Evolutionary conservation across 352 stramenopile species (phyloP).

Genomic region (Phytopythium montanum): DNA sequence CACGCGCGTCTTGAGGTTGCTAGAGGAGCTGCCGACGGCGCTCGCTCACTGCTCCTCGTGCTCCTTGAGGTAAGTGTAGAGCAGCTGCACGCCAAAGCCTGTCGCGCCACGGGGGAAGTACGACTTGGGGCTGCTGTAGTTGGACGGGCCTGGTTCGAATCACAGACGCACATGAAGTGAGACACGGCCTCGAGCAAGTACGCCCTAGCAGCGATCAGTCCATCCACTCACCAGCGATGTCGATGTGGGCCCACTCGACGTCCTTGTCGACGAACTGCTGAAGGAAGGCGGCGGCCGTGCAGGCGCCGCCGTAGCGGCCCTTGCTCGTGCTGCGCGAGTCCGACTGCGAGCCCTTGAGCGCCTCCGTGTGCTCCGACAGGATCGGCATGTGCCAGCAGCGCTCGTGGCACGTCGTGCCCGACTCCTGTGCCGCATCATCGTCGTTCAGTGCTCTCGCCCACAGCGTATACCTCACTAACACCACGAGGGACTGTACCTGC

Average conservation of each 20-base stretch:
- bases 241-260: slow-evolving; percentile 87
- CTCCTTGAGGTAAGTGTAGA: slow-evolving; percentile 84
- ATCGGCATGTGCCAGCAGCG: slow-evolving; percentile 89
- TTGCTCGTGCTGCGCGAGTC: slow-evolving; percentile 81
- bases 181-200: background rate
- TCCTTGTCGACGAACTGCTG: slow-evolving; percentile 87
- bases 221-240: slow-evolving; percentile 75
- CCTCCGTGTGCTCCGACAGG: slow-evolving; percentile 74
- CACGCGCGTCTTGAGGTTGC: background rate
- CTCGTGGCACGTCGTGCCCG: slow-evolving; percentile 66
- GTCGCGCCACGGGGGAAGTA: slow-evolving; percentile 86
- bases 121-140: slow-evolving; percentile 78
- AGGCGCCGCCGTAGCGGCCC: slow-evolving; percentile 74
- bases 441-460: background rate
- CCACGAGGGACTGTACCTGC: slow-evolving; percentile 15
- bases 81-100: slow-evolving; percentile 85
- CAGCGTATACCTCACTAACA: background rate
- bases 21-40: background rate
- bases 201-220: background rate
- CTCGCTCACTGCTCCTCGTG: slow-evolving; percentile 40
- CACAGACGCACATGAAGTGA: slow-evolving; percentile 2
- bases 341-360: slow-evolving; percentile 78
- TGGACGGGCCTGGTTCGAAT: slow-evolving; percentile 36
- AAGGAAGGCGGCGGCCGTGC: slow-evolving; percentile 84
- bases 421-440: slow-evolving; percentile 19